phyloP scores from a whole-genome alignment of 306 rosid genomes.

The Vicia sativa region DNA sequence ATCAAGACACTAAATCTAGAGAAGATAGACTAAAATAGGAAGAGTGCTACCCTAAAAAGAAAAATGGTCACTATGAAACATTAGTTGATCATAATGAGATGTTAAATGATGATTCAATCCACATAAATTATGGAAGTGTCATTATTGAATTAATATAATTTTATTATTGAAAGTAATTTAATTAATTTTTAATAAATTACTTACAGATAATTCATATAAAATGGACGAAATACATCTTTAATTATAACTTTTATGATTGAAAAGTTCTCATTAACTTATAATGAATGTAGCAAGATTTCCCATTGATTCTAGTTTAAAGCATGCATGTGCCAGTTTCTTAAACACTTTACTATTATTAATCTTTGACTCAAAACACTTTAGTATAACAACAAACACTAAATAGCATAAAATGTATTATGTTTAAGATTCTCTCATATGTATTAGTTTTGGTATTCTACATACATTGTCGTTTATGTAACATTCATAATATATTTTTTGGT shows the following conservation, averaged over 20 bases:
- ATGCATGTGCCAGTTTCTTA: conserved; percentile 4
- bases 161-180: too few relatives aligned
- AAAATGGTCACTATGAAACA: too few relatives aligned
- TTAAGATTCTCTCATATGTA: neutral
- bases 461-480: conserved; percentile 19
- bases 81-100: too few relatives aligned
- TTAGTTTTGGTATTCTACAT: conserved; percentile 2
- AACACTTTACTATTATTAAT: neutral
- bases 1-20: too few relatives aligned
- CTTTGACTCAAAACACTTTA: neutral
- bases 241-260: neutral
- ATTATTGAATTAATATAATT: too few relatives aligned
- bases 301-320: neutral
- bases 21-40: too few relatives aligned
- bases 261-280: neutral
- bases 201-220: too few relatives aligned
- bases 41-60: too few relatives aligned
- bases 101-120: too few relatives aligned
- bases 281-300: neutral
- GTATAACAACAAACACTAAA: neutral
- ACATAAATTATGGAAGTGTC: too few relatives aligned
- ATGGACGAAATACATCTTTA: neutral
- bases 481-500: conserved; percentile 24
- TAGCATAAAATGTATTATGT: neutral
- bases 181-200: too few relatives aligned